A percentile compares a stretch with the other conserved stretches of the same genome.
Evolutionary conservation across 176 grass and related monocot species (phyloP).

Genomic region (Pharus latifolius): DNA sequence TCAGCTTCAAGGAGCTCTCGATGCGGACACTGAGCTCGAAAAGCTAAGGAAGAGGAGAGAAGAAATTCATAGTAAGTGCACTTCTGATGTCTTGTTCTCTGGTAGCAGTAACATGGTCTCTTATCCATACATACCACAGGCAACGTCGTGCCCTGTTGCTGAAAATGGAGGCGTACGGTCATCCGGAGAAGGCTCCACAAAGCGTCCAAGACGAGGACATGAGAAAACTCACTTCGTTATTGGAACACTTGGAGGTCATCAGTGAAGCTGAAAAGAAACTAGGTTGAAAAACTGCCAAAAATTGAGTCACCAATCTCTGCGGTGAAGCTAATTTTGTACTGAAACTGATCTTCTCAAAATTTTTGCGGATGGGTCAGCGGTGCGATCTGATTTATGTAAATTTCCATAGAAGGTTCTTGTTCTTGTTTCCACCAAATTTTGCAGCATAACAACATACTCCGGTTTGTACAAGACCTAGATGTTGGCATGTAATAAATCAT

Average conservation of each 20-base stretch:
- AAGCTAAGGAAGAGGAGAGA: slow-evolving; percentile 79
- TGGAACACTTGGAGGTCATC: slow-evolving; percentile 67
- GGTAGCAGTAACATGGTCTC: neutral
- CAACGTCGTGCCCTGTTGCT: slow-evolving; percentile 31
- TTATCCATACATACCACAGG: slow-evolving; percentile 29
- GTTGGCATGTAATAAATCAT: too few species aligned
- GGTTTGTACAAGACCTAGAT: too few species aligned
- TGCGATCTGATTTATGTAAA: too few species aligned
- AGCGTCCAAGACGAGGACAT: slow-evolving; percentile 63
- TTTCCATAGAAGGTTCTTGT: too few species aligned
- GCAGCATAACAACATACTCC: too few species aligned
- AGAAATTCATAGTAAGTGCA: slow-evolving; percentile 53
- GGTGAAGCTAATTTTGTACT: too few species aligned
- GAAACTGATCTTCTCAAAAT: too few species aligned
- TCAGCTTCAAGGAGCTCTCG: slow-evolving; percentile 77
- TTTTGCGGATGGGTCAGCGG: too few species aligned
- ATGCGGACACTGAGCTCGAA: slow-evolving; percentile 65
- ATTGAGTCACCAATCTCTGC: too few species aligned
- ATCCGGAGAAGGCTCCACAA: slow-evolving; percentile 65
- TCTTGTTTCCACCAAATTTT: too few species aligned
- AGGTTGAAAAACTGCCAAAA: slow-evolving; percentile 1
- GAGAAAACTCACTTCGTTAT: slow-evolving; percentile 42
- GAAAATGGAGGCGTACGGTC: slow-evolving; percentile 42
- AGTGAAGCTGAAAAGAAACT: slow-evolving; percentile 66
- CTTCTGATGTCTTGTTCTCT: neutral